These are phyloP conservation scores for Zymoseptoria crescenta DNA, from an alignment of 2,329 filamentous ascomycete species.

Conservation along the genomic window DNA sequence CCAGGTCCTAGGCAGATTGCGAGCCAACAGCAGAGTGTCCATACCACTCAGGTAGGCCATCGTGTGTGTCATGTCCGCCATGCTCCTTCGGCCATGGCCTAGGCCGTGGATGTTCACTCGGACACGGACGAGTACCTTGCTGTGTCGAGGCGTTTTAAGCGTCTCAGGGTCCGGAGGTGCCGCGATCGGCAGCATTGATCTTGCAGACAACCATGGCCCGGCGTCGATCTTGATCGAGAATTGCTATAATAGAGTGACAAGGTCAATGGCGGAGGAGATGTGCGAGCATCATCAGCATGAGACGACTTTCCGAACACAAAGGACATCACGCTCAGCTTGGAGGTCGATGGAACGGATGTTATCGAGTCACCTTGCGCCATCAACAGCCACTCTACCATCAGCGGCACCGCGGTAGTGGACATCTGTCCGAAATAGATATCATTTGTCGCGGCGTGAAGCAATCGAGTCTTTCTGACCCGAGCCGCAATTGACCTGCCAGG, in stretches of 20 bases:
- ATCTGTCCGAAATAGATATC: conserved; percentile 33
- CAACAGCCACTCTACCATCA: conserved; percentile 45
- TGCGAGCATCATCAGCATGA: conserved; percentile 46
- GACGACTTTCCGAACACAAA: conserved; percentile 48
- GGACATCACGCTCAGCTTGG: conserved; percentile 44
- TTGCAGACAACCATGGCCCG: conserved; percentile 49
- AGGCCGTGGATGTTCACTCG: no score
- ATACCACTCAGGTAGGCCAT: no score
- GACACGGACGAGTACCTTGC: no score
- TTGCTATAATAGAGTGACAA: conserved; percentile 49
- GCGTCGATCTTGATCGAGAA: conserved; percentile 53
- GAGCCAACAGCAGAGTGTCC: no score
- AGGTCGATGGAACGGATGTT: conserved; percentile 45
- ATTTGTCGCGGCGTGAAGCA: not conserved
- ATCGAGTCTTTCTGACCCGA: no score
- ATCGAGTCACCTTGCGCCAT: conserved; percentile 48
- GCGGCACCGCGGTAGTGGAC: conserved; percentile 38
- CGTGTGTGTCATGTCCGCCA: no score
- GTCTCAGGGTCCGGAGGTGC: conserved; percentile 50
- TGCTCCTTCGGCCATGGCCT: no score
- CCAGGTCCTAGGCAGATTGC: no score
- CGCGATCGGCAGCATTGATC: conserved; percentile 43
- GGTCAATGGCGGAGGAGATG: conserved; percentile 49
- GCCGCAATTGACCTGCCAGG: no score
- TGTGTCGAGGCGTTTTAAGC: conserved; percentile 52